Base-by-base conservation (phyloP, 2,329 filamentous ascomycete genomes). In the Monosporascus sp. region DNA sequence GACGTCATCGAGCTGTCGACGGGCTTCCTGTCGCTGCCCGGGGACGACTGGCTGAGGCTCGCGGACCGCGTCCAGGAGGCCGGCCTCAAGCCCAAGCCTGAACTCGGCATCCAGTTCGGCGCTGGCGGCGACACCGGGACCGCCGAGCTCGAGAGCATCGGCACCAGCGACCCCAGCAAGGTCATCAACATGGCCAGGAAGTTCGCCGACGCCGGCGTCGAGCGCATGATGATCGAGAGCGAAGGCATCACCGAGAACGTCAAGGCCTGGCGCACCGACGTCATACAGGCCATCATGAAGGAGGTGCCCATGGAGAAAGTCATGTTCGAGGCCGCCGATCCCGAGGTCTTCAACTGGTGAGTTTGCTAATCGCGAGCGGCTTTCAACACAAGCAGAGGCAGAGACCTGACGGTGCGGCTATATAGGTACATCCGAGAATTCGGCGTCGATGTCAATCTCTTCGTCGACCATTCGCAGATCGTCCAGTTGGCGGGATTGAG, bases 231-330 rank as follows among this genome's bases (percentile, higher is more conserved):
- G 78, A 79, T 81, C 51, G 78, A 83, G 61, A 80, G 77, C n/a
- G 78, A 82, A 65, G 79, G 79, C 0, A 82, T 82, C 57, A 82
- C 79, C 0, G 78, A 81, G 67, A 82, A 81, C 50, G 77, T 82
- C 7, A 69, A 66, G 50, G 70, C 65, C 8, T 81, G 80, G 80
- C 68, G 77, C 52, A 82, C 77, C 3, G 79, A 82, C 58, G 77
- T 81, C 3, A 78, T 82, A 17, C 77, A 77, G 41, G 64, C 65
- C 27, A 79, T 81, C 44, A 67, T 82, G 65, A 72, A 74, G 50
- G 77, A 80, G 48, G 53, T 81, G 20, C 77, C 77, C 0, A 56
- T 67, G 11, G 78, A 82, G 55, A 76, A 73, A 20, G 76, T 82
- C 53, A 82, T 82, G 79, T 81, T 82, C 59, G 78, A 82, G 63